Base-by-base conservation (phyloP, 768 basidiomycete genomes). In the Pleurotus citrinopileatus region DNA sequence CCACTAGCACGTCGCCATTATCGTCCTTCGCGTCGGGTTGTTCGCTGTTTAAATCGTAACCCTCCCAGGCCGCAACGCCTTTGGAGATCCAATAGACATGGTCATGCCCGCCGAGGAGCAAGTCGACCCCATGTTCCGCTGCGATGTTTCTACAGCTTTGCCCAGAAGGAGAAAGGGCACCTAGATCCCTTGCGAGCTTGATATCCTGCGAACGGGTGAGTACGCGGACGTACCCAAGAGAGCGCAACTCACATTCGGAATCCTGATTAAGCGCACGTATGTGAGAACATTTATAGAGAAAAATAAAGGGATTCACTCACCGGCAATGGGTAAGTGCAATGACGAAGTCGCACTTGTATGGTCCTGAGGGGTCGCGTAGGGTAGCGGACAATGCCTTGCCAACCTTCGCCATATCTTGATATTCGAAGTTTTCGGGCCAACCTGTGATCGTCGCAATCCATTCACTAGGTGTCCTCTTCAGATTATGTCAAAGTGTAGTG, bases 41-140 rank as follows among this genome's bases (percentile, higher is more conserved):
- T 3, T 71, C 64, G 37, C 74, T 59, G 3, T 65, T 69, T 17
- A 75, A 63, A 57, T 91, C 80, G 55, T 83, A 86, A 50, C 76
- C 78, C 22, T 87, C 81, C 89, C 89, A 91, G 3, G 71, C 65
- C 37, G 72, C 76, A 13, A 82, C 78, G 7, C 88, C 91, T 60
- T 77, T 81, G 29, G 86, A 82, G 38, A 81, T 77, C 63, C 80
- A 92, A 69, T 91, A 92, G 3, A 88, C 71, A 57, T 96, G 93
- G 63, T 96, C 94, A 61, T 96, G 93, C 1, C 93, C 93, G 3
- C 93, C 93, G 2, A 95, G 78, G 38, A 95, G 67, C 23, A 94
- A 68, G 63, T 95, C 93, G 2, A 86, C 86, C 3, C 93, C 93
- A 58, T 96, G 92, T 42, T 73, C 63, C 37, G 69, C 65, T 19